Conservation (phyloP, 116 monocot genomes). For the Dioscorea cayenensis region DNA sequence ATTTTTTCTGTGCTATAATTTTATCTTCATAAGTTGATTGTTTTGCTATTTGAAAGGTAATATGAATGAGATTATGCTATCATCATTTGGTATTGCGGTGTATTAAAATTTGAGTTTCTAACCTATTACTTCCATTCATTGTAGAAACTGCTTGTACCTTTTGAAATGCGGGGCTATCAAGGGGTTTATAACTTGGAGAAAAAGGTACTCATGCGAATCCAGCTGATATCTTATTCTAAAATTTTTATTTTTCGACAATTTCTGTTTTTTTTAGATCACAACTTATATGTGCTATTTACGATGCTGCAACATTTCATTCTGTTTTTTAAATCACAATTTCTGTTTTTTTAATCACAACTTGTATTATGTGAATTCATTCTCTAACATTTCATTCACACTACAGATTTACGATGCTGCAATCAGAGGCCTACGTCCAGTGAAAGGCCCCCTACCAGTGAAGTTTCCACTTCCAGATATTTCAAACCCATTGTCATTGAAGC, state of each 20-base stretch:
- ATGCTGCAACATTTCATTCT: no score
- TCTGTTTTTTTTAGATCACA: background rate
- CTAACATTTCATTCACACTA: background rate
- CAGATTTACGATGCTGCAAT: slow-evolving; percentile 80
- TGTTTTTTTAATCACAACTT: background rate
- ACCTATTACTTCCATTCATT: background rate
- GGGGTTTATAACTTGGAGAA: slow-evolving; percentile 83
- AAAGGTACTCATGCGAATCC: slow-evolving; percentile 26
- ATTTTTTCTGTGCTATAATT: background rate
- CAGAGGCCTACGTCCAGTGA: slow-evolving; percentile 56
- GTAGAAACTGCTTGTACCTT: slow-evolving; percentile 78
- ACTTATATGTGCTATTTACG: background rate
- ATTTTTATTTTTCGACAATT: background rate
- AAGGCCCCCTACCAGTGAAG: slow-evolving; percentile 68
- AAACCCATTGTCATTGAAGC: slow-evolving; percentile 47
- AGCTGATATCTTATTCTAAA: background rate
- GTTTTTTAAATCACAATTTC: background rate
- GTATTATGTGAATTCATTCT: background rate
- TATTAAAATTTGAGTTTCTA: background rate
- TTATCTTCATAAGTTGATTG: no score
- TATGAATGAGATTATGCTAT: no score
- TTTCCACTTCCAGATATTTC: slow-evolving; percentile 72
- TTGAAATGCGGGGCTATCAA: slow-evolving; percentile 92
- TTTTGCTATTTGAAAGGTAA: no score
- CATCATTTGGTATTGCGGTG: no score